Evolutionary conservation across 345 rosid genomes (phyloP), one percentile per base, ranked within the genome.

Genomic region (Eutrema heterophyllum): DNA sequence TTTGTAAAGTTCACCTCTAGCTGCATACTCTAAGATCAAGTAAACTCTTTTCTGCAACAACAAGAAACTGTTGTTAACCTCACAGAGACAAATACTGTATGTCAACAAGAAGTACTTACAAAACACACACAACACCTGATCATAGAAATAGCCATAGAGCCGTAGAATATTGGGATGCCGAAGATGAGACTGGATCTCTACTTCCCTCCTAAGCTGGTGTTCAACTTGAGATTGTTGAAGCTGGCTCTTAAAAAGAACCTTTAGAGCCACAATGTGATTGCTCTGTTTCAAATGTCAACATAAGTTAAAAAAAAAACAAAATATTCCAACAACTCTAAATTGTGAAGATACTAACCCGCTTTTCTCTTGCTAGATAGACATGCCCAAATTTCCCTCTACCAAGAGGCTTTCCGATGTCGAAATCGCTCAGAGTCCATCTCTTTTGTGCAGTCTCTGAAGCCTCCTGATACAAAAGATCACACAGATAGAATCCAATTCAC

Each of bases 331-430:
- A 53, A 29, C n/a, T 56, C 26, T 16, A 26, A 12, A 12, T 18
- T 7, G 36, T 55, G 33, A 69, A 56, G 13, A 59, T 43, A 76
- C 82, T 30, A 12, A 85, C 97, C 86, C 84, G 73, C 70, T 93
- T 93, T 67, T 93, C 98, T 74, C 94, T 84, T 13, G 98, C 97
- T 71, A 91, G 77, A 80, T 91, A 93, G 14, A 93, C 97, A 64
- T 93, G 98, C 48, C 98, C 94, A 57, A 93, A 93, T 72, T 93
- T 93, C 27, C 98, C 98, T 44, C 96, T 81, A 46, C 97, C 97
- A 30, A 93, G 92, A 44, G 96, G 98, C 85, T 91, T 93, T 46
- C 97, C 98, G 0, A 93, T 84, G 43, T 93, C 94, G 15, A 93
- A 93, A 81, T 91, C 94, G 38, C 81, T 78, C 8, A 91, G 83